phyloP scores from a whole-genome alignment of 164 flowering plant species.

The Cinnamomum chago region DNA sequence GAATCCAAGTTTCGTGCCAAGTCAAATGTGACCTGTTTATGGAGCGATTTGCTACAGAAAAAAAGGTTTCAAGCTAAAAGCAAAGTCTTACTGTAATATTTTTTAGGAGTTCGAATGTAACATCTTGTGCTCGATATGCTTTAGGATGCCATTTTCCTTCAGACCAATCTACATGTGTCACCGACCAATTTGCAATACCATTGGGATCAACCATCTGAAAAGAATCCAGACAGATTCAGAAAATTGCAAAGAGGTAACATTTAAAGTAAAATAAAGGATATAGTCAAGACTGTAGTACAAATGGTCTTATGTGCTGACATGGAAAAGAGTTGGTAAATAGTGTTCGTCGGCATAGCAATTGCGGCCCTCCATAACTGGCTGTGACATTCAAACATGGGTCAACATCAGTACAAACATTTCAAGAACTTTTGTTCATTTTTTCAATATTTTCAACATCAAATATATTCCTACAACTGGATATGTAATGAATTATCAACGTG shows the following conservation, averaged over 20 bases:
- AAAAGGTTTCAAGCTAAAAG: too few species aligned
- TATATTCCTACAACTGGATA: neutral
- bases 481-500: neutral
- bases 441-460: neutral
- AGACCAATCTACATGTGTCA: slow-evolving; percentile 31
- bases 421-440: neutral
- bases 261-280: neutral
- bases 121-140: too few species aligned
- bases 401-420: slow-evolving; percentile 7
- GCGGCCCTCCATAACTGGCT: slow-evolving; percentile 94
- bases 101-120: too few species aligned
- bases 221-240: neutral
- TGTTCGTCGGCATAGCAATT: slow-evolving; percentile 97
- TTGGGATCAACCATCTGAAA: slow-evolving; percentile 79
- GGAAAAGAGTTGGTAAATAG: slow-evolving; percentile 87
- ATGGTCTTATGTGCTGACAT: slow-evolving; percentile 42
- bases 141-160: too few species aligned
- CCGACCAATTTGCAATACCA: slow-evolving; percentile 96
- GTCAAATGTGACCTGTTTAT: too few species aligned
- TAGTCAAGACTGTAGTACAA: neutral
- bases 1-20: too few species aligned
- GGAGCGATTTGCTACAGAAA: too few species aligned
- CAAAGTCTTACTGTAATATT: neutral
- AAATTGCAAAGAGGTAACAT: neutral
- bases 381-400: slow-evolving; percentile 27